Evolutionary conservation across 2,329 filamentous ascomycete genomes (phyloP).

Genomic region (Hymenoscyphus occultus): DNA sequence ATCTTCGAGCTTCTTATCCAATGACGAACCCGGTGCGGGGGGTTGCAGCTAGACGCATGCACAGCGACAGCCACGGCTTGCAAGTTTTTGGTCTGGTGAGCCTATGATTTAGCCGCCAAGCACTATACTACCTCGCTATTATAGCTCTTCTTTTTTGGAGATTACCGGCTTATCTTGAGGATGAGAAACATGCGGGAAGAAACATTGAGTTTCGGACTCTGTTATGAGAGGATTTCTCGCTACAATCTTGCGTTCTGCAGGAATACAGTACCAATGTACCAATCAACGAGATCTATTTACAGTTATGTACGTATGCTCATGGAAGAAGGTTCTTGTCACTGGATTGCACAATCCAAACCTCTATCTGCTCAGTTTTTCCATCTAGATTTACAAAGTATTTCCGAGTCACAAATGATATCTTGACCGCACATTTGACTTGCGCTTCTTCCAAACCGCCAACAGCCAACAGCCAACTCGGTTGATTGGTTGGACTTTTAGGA

Average conservation of each 20-base stretch:
- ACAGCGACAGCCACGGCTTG: constrained; percentile 22
- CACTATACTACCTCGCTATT: constrained; percentile 15
- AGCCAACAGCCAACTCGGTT: background rate
- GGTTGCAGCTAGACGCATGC: constrained; percentile 16
- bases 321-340: background rate
- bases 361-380: background rate
- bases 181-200: background rate
- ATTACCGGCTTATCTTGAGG: constrained; percentile 12
- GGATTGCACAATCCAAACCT: background rate
- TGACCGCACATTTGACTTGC: constrained; percentile 1
- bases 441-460: too few species aligned
- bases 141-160: constrained; percentile 8
- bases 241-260: background rate
- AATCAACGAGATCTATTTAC: background rate
- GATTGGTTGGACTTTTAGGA: background rate
- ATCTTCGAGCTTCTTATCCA: constrained; percentile 12
- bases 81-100: constrained; percentile 28
- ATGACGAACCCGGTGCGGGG: constrained; percentile 6
- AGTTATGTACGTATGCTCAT: background rate
- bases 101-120: constrained; percentile 28
- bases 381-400: too few species aligned
- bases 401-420: background rate
- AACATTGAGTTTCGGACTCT: background rate
- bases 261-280: background rate
- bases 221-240: background rate